Conservation (phyloP, 805 yeast species). For the Starmerella apicola region DNA sequence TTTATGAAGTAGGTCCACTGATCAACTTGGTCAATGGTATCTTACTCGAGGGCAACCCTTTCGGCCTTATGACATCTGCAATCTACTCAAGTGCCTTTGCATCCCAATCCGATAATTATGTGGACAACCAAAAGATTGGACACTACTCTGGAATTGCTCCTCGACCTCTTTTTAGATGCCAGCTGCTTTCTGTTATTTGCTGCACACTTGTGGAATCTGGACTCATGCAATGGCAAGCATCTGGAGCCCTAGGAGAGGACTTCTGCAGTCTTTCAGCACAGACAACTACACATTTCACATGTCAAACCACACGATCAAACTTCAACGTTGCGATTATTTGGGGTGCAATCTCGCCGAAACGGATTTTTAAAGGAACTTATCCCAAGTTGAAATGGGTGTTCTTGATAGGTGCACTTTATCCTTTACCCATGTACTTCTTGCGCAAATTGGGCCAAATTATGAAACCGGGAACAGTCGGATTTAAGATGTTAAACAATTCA, state of each 20-base stretch:
- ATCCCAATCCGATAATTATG: slow-evolving; percentile 49
- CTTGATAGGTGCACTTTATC: slow-evolving; percentile 37
- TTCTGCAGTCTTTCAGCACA: slow-evolving; percentile 22
- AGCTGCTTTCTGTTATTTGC: slow-evolving; percentile 25
- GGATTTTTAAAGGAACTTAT: slow-evolving; percentile 38
- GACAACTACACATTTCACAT: slow-evolving; percentile 25
- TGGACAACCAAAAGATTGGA: slow-evolving; percentile 41
- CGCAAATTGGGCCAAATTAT: slow-evolving; percentile 10
- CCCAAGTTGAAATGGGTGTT: slow-evolving; percentile 54
- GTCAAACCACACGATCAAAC: slow-evolving; percentile 31
- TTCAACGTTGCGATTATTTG: slow-evolving; percentile 36
- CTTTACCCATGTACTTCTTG: slow-evolving; percentile 15
- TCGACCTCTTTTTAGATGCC: slow-evolving; percentile 42
- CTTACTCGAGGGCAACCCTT: slow-evolving; percentile 43
- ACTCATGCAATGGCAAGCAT: slow-evolving; percentile 26
- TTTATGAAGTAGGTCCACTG: slow-evolving; percentile 39
- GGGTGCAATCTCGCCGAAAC: slow-evolving; percentile 38
- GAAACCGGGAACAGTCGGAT: slow-evolving; percentile 22
- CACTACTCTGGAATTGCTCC: slow-evolving; percentile 52
- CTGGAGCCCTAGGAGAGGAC: slow-evolving; percentile 25
- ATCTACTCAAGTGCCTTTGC: slow-evolving; percentile 47
- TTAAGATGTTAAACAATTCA: slow-evolving; percentile 29
- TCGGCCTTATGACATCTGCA: slow-evolving; percentile 40
- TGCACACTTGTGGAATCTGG: slow-evolving; percentile 24
- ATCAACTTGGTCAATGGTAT: slow-evolving; percentile 41